Conservation (phyloP, 306 rosid species). For the Cyamopsis tetragonoloba region DNA sequence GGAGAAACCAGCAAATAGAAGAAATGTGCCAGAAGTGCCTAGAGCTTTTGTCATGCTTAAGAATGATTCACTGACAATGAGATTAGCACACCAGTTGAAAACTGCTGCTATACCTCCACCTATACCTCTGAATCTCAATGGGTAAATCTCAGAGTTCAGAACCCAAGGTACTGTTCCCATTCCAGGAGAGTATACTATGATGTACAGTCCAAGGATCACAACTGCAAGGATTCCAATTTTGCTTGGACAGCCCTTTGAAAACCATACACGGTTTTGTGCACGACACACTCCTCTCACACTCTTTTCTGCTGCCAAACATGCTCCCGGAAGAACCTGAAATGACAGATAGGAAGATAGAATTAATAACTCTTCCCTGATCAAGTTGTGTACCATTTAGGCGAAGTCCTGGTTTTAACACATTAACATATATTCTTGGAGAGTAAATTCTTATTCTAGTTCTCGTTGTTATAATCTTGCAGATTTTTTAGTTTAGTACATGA, state of each 20-base stretch:
- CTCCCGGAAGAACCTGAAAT: constrained; percentile 62
- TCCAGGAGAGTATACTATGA: constrained; percentile 68
- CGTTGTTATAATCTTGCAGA: too few relatives aligned
- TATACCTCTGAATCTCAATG: constrained; percentile 61
- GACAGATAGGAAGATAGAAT: neutral
- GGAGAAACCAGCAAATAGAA: constrained; percentile 66
- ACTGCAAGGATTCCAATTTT: constrained; percentile 65
- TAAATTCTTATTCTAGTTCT: too few relatives aligned
- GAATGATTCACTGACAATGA: constrained; percentile 69
- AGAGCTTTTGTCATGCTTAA: constrained; percentile 49
- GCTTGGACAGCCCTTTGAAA: constrained; percentile 71
- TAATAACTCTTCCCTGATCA: neutral
- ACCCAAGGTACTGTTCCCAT: constrained; percentile 88
- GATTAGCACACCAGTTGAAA: constrained; percentile 70
- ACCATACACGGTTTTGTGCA: constrained; percentile 50
- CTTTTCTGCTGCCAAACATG: constrained; percentile 56
- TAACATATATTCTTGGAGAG: too few relatives aligned
- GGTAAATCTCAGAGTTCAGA: too few relatives aligned
- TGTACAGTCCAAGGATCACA: constrained; percentile 57
- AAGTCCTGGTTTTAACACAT: neutral
- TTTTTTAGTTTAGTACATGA: too few relatives aligned
- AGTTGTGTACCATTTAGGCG: neutral
- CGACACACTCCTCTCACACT: constrained; percentile 31
- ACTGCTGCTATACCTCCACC: constrained; percentile 90
- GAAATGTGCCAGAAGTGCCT: constrained; percentile 66